Percentiles rank a stretch among this genome's conserved stretches.
Conservation (phyloP, 2,329 filamentous ascomycete genomes). For the Nemania abortiva region DNA sequence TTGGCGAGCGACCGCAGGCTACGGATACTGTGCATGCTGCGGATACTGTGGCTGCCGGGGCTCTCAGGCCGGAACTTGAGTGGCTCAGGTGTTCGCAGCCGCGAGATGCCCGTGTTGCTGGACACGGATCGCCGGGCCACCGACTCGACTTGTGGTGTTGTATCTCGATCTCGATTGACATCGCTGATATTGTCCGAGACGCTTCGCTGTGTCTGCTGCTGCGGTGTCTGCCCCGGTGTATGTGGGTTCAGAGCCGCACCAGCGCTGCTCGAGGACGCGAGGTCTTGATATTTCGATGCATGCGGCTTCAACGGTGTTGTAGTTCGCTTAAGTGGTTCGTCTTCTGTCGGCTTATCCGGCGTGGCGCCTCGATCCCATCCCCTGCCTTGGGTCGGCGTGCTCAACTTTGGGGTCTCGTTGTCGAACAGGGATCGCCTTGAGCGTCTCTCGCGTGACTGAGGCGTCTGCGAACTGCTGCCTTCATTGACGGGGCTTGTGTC, state of each 20-base stretch:
- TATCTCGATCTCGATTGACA: conserved; percentile 31
- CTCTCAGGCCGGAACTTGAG: conserved; percentile 72
- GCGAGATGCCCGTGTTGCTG: conserved; percentile 64
- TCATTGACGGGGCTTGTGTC: conserved; percentile 58
- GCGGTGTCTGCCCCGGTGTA: conserved; percentile 32
- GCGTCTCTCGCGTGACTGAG: conserved; percentile 49
- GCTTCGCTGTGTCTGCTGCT: conserved; percentile 49
- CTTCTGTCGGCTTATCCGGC: conserved; percentile 33
- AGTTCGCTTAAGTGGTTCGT: conserved; percentile 30
- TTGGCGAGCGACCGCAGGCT: conserved; percentile 60
- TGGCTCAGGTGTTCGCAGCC: conserved; percentile 66
- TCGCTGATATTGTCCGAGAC: conserved; percentile 54
- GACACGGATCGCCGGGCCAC: conserved; percentile 60
- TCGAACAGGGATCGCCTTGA: conserved; percentile 45
- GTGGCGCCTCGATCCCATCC: conserved; percentile 28
- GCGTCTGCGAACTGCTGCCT: conserved; percentile 55
- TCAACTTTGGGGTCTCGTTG: conserved; percentile 46
- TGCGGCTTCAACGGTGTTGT: conserved; percentile 37
- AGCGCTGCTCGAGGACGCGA: conserved; percentile 32
- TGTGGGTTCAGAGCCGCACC: conserved; percentile 33
- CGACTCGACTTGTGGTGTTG: conserved; percentile 43
- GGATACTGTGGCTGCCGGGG: conserved; percentile 62
- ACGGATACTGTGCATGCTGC: conserved; percentile 46
- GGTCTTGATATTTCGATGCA: conserved; percentile 41
- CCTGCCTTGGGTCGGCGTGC: conserved; percentile 40